Base-by-base conservation (phyloP, 345 rosid genomes). In the Rhizophora mangle region DNA sequence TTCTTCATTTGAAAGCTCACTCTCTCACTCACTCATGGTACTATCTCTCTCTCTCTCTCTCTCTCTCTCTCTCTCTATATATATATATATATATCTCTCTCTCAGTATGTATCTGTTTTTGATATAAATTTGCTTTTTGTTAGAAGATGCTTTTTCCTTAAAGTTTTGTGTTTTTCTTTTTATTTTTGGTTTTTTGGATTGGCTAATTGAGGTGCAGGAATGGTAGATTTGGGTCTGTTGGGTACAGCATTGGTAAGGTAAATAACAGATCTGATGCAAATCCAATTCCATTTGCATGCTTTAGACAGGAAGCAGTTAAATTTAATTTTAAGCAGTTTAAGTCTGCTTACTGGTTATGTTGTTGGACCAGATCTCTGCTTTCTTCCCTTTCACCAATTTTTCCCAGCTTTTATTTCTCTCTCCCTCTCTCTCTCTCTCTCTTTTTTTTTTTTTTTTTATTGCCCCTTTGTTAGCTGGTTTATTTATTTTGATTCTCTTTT, bases 191-290 rank as follows among this genome's bases (percentile, higher is more conserved):
- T 54, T 51, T 20, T 34, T 21, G 8, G 8, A 3, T 31, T 31
- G 37, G 29, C 10, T 15, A 11, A 22, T 56, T 65, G 43, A 68
- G 76, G 31, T 51, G 57, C 27, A 68, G 78, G 82, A 82, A 68
- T 82, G 77, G 79, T 79, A 81, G 82, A 78, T 83, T 84, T 79
- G 79, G 65, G 56, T 65, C 71, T 53, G 65, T 60, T 74, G 68
- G 62, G 70, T 60, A 47, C 62, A 76, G 51, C 86, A 55, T 74
- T 83, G 66, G 32, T 64, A 47, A 71, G 84, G 81, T 84, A 77
- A 57, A 82, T 77, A 71, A 26, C 86, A 90, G 94, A 90, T 90
- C 96, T 88, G 80, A 72, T 54, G 54, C 26, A 52, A 66, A 56
- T 69, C 64, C 22, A 39, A 29, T 66, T 60, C 7, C 15, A 59